Percentiles rank a stretch among this genome's conserved stretches.
Conservation (phyloP, 768 basidiomycete species). For the Rubroboletus pulcherrimus region DNA sequence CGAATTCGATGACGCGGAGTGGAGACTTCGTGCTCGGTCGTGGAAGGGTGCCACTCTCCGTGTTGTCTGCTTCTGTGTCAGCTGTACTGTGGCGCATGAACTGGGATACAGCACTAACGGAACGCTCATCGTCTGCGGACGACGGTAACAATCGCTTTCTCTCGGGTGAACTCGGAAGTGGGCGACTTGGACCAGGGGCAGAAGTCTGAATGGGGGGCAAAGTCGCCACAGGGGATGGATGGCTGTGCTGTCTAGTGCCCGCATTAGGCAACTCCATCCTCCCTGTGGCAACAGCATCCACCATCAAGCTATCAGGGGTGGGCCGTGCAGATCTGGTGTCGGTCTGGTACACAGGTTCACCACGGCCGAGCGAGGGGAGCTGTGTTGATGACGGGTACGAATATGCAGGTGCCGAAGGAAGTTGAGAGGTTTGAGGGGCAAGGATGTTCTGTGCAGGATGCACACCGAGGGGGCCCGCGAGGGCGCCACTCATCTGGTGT, state of each 20-base stretch:
- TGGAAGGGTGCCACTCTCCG: constrained; percentile 20
- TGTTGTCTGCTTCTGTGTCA: constrained; percentile 16
- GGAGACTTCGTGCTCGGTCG: constrained; percentile 5
- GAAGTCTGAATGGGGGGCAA: constrained; percentile 4
- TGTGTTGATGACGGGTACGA: background rate
- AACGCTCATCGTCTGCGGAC: constrained; percentile 6
- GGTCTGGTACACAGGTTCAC: background rate
- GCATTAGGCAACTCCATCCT: background rate
- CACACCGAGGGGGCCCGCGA: background rate
- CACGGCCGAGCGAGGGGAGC: background rate
- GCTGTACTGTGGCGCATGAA: constrained; percentile 9
- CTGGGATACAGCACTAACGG: constrained; percentile 11
- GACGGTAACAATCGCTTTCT: constrained; percentile 12
- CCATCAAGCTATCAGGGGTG: background rate
- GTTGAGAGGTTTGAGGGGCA: constrained; percentile 3
- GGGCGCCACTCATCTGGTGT: background rate
- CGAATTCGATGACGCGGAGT: constrained; percentile 6
- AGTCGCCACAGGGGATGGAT: constrained; percentile 15
- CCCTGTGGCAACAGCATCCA: constrained; percentile 8
- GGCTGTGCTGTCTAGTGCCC: constrained; percentile 16
- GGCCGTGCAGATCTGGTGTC: background rate
- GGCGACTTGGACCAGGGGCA: constrained; percentile 10
- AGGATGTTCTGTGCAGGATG: background rate
- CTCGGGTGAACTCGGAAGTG: constrained; percentile 17
- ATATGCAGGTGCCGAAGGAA: background rate